phyloP scores from a whole-genome alignment of 495 filamentous ascomycete species.

The Sphaerosporella brunnea region DNA sequence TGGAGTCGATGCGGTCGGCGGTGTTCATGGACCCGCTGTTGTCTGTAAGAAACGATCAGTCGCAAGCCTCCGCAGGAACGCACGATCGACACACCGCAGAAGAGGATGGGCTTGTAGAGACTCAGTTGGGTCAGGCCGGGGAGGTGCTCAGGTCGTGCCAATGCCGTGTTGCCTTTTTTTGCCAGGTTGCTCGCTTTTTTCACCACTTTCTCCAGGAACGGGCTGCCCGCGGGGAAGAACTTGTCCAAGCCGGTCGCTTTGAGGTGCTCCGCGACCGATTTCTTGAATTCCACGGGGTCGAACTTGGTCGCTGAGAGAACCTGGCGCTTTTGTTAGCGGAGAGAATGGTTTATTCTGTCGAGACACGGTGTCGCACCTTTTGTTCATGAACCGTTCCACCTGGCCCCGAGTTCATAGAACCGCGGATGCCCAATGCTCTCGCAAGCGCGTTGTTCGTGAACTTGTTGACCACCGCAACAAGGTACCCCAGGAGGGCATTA shows the following conservation, averaged over 20 bases:
- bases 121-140: not conserved
- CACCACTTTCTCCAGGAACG: not conserved
- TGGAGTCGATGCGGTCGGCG: not conserved
- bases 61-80: no score
- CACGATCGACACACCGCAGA: constrained; percentile 1
- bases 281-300: no score
- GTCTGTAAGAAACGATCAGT: not conserved
- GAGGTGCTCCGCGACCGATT: not conserved
- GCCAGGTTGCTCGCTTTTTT: not conserved
- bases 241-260: not conserved
- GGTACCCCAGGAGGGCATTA: no score
- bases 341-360: no score
- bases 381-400: no score
- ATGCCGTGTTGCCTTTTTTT: not conserved
- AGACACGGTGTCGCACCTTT: no score
- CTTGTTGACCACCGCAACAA: no score
- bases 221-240: constrained; percentile 1
- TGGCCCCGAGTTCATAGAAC: no score
- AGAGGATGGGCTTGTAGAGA: constrained; percentile 1
- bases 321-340: no score
- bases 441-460: no score
- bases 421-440: no score
- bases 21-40: constrained; percentile 5
- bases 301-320: no score
- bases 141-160: not conserved